These are phyloP conservation scores for Penstemon eatonii DNA, from an alignment of 257 asterid species.

Conservation along the genomic window DNA sequence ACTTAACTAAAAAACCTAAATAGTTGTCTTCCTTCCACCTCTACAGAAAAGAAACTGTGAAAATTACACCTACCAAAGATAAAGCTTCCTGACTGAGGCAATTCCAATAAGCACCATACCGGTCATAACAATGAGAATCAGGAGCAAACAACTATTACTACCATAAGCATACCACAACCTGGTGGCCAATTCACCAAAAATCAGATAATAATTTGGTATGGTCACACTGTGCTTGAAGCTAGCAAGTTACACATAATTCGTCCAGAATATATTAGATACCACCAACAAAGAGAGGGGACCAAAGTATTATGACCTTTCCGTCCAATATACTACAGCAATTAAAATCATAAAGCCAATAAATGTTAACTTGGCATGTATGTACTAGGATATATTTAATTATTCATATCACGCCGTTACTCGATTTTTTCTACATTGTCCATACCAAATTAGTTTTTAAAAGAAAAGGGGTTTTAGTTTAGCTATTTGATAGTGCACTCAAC, in stretches of 20 bases:
- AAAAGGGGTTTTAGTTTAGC: not conserved
- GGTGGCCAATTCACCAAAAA: not conserved
- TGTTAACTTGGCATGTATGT: no score
- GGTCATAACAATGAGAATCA: not conserved
- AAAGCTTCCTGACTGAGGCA: not conserved
- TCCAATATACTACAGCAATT: not conserved
- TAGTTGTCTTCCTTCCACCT: not conserved
- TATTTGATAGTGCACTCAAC: not conserved
- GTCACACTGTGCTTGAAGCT: not conserved
- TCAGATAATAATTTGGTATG: not conserved
- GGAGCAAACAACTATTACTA: not conserved
- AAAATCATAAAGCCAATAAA: not conserved
- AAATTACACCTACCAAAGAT: not conserved
- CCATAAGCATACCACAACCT: not conserved
- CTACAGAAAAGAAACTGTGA: no score
- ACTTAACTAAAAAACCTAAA: not conserved
- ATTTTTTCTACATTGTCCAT: conserved; percentile 9
- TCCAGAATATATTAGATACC: not conserved
- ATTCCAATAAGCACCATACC: not conserved
- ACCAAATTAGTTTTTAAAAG: conserved; percentile 1
- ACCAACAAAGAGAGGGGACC: not conserved
- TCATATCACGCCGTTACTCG: no score
- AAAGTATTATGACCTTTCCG: not conserved
- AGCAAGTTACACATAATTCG: not conserved
- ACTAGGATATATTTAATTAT: no score